Percentiles rank a stretch among this genome's conserved stretches.
Conservation (phyloP, 1,284 basidiomycete genomes). For the Neonothopanus nambi region DNA sequence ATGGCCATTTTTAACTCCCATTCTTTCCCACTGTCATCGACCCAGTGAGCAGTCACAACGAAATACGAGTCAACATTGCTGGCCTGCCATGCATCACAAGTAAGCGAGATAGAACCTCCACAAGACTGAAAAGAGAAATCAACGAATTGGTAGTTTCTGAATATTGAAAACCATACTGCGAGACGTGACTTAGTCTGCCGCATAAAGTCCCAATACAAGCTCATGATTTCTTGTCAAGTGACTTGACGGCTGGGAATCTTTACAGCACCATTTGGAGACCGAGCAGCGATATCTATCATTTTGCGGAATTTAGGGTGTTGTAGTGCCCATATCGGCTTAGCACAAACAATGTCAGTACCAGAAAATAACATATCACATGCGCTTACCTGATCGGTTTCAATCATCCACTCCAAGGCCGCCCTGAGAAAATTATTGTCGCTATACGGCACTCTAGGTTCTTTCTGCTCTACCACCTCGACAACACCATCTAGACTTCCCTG, state of each 20-base stretch:
- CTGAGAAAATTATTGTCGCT: neutral
- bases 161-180: neutral
- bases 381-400: constrained; percentile 34
- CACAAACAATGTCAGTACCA: neutral
- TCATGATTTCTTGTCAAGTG: constrained; percentile 22
- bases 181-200: constrained; percentile 14
- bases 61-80: constrained; percentile 14
- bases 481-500: neutral
- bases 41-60: constrained; percentile 11
- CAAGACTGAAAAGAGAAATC: constrained; percentile 21
- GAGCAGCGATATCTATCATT: constrained; percentile 29
- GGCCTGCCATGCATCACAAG: constrained; percentile 31
- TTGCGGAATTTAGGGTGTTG: constrained; percentile 22
- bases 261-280: constrained; percentile 13
- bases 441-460: neutral
- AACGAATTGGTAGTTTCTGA: neutral
- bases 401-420: constrained; percentile 34
- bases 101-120: constrained; percentile 29
- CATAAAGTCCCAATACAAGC: constrained; percentile 19
- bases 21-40: neutral
- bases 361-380: neutral
- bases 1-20: constrained; percentile 20
- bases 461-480: neutral
- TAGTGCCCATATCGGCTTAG: constrained; percentile 26
- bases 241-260: constrained; percentile 23